Base-by-base conservation (phyloP, 2,329 filamentous ascomycete species). In the Neurospora sp. region DNA sequence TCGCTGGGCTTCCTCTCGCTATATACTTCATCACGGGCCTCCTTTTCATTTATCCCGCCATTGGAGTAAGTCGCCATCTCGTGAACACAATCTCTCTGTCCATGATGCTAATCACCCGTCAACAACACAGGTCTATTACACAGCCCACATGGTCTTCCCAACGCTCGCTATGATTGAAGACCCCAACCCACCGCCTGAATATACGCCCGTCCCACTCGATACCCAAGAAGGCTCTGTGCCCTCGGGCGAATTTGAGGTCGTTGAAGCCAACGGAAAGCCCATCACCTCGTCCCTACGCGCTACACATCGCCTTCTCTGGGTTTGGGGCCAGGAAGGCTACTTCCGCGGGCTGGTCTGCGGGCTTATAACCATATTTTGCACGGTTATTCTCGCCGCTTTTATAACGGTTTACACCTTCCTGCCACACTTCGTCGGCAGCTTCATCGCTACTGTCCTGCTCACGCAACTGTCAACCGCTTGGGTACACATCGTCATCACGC, bases 401-500 rank as follows among this genome's bases (percentile, higher is more conserved):
- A 62, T 62, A 1, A 62, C 28, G 7, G 52, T 62, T 62, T 62
- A 66, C 17, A 66, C 83, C 39, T 74, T 80, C 70, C 76, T 81
- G 11, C 73, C 71, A 43, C n/a, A 76, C 58, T 72, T 81, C 46
- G 80, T 84, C 71, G 79, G 82, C 70, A 77, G 82, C 68, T 73
- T 89, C 69, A 70, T 91, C 58, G 83, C 87, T 36, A 84, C 86
- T 68, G 79, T 95, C 28, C 79, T 86, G 23, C 82, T 92, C 39
- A 86, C 90, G 43, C 91, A 91, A 76, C 79, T 95, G 71, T 86
- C 88, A 78, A 87, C 94, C 74, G 86, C 88, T 68, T 97, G 93
- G 93, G 92, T 93, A 3, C 93, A 97, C 79, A 90, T 92, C 76
- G 88, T 97, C 78, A 93, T 97, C 77, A 90, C 92, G 1, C 84